Evolutionary conservation across 352 stramenopile genomes (phyloP), one percentile per base, ranked within the genome.

Genomic region (Thraustochytrium sp.): DNA sequence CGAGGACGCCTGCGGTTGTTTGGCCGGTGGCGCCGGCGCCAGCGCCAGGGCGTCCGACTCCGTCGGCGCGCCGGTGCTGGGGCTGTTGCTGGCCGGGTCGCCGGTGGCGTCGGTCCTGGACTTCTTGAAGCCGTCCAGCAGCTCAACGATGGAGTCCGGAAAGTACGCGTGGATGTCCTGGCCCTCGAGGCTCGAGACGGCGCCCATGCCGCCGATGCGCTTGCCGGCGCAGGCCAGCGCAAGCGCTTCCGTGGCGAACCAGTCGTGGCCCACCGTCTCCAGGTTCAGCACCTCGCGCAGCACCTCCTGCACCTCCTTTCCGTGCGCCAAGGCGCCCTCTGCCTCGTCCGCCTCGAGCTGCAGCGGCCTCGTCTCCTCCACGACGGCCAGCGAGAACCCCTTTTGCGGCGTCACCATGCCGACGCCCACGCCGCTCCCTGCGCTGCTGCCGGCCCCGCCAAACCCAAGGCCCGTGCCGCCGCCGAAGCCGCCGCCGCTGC

Each of bases 161-260:
- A 80, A 80, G 13, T 77, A 31, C 18, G 42, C 64, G 8, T 11
- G n/a, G 23, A 80, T 46, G 49, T 72, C 68, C 1, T 80, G 44
- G 21, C 76, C 29, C 38, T 80, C 68, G n/a, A 53, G 48, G 26
- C 37, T 53, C 21, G 31, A 46, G 48, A 34, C 34, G 21, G 31
- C 51, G 34, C 68, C 34, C 31, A 80, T 51, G 13, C 44, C 68
- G n/a, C 48, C 48, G 9, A 61, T 13, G 21, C 68, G 31, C 9
- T 16, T 37, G 34, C 48, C 34, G 5, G 48, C 44, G 31, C 53
- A 80, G 0, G 42, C 36, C 26, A 80, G 53, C 34, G 68, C 68
- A n/a, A 80, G 48, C 13, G 68, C 68, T 38, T 80, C 68, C 21
- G 44, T 80, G 8, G 68, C 53, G 31, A 68, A 64, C 68, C 68